phyloP scores from a whole-genome alignment of 2,329 filamentous ascomycete genomes.

The Penicillium sp. region DNA sequence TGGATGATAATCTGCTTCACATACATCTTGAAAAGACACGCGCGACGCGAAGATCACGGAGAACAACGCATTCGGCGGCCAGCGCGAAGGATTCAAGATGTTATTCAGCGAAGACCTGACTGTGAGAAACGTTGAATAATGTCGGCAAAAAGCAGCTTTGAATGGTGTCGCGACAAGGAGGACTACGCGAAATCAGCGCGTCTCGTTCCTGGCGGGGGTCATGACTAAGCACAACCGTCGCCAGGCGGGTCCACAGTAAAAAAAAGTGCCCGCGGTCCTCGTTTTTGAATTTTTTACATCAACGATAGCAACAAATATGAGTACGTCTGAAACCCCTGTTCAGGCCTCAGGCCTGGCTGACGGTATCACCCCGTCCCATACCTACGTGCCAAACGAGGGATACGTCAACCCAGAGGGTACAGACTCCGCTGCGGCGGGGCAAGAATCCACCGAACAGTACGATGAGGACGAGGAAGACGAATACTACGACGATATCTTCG shows the following conservation, averaged over 20 bases:
- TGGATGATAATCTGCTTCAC: constrained; percentile 99
- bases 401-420: constrained; percentile 42
- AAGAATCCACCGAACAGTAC: constrained; percentile 33
- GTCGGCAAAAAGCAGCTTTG: constrained; percentile 1
- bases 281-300: constrained; percentile 17
- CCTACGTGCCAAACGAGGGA: constrained; percentile 50
- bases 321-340: constrained; percentile 19
- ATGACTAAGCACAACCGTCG: constrained; percentile 14
- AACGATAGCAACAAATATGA: constrained; percentile 21
- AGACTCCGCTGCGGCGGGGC: constrained; percentile 33
- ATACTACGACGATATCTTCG: constrained; percentile 60
- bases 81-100: constrained; percentile 4
- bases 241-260: constrained; percentile 35
- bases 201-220: constrained; percentile 27
- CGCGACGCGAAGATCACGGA: constrained; percentile 29
- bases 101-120: neutral
- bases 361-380: constrained; percentile 47
- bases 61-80: constrained; percentile 31
- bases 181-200: constrained; percentile 24
- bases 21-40: constrained; percentile 65
- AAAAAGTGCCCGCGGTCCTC: constrained; percentile 21
- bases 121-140: neutral
- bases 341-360: constrained; percentile 39
- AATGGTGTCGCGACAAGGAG: constrained; percentile 12
- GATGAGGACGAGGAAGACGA: constrained; percentile 56